These are phyloP conservation scores for Stagonosporopsis chrysanthemi DNA, from an alignment of 2,329 filamentous ascomycete genomes.

Conservation along the genomic window DNA sequence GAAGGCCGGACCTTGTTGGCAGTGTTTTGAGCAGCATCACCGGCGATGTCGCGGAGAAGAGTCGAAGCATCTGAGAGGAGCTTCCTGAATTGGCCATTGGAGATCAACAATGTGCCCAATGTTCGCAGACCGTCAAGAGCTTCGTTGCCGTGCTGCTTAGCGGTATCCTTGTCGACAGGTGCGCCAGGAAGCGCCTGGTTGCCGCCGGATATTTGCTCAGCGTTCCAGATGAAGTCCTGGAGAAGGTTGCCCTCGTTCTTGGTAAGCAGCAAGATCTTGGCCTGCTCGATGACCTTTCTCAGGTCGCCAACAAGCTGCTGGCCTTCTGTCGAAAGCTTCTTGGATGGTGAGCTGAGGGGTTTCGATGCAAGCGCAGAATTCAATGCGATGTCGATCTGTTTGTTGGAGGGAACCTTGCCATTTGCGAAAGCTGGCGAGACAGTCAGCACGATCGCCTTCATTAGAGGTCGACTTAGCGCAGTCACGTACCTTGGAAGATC, in stretches of 20 bases:
- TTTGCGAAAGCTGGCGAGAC: constrained; percentile 74
- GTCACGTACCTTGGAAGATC: constrained; percentile 70
- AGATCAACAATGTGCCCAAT: constrained; percentile 86
- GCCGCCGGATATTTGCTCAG: constrained; percentile 74
- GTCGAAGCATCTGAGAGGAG: constrained; percentile 80
- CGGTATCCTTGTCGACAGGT: constrained; percentile 76
- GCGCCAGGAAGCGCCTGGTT: constrained; percentile 68
- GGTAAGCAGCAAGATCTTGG: constrained; percentile 83
- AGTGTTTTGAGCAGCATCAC: constrained; percentile 83
- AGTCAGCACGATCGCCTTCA: constrained; percentile 22
- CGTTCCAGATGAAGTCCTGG: constrained; percentile 97
- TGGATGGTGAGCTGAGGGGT: constrained; percentile 72
- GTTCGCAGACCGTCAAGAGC: constrained; percentile 86
- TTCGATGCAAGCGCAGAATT: constrained; percentile 84
- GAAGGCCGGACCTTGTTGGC: constrained; percentile 78
- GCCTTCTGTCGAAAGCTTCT: constrained; percentile 83
- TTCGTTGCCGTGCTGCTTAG: constrained; percentile 82
- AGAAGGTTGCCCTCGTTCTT: constrained; percentile 96
- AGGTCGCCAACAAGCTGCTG: constrained; percentile 79
- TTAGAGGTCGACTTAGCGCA: neutral
- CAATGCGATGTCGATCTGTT: constrained; percentile 92
- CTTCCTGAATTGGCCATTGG: constrained; percentile 96
- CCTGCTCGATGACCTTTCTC: constrained; percentile 79
- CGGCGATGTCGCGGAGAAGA: constrained; percentile 87
- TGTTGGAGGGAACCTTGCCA: constrained; percentile 93